These are phyloP conservation scores for Hemerocallis citrina DNA, from an alignment of 106 monocot genomes.

Conservation along the genomic window DNA sequence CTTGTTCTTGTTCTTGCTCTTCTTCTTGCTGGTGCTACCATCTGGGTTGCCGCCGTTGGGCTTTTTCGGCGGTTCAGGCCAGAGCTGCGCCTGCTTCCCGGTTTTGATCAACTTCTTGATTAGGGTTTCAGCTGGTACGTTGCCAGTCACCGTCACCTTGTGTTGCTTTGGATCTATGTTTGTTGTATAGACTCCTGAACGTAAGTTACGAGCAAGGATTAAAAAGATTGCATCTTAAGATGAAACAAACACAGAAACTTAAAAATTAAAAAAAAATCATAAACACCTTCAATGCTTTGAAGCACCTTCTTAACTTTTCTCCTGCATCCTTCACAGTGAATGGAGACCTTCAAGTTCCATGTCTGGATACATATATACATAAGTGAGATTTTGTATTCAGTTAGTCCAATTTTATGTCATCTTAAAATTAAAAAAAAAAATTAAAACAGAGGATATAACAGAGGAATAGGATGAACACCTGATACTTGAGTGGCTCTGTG, in stretches of 20 bases:
- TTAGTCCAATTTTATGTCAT: neutral
- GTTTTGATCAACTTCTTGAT: conserved; percentile 67
- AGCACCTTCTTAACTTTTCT: conserved; percentile 52
- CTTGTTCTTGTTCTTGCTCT: conserved; percentile 16
- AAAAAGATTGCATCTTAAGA: neutral
- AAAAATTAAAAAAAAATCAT: neutral
- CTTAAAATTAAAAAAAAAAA: neutral
- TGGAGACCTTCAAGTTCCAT: conserved; percentile 41
- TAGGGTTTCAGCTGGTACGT: conserved; percentile 51
- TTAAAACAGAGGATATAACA: neutral
- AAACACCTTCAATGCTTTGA: conserved; percentile 35
- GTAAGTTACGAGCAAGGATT: neutral
- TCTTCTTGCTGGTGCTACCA: neutral
- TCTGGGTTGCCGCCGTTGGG: neutral
- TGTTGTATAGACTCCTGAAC: conserved; percentile 65
- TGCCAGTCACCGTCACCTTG: conserved; percentile 76
- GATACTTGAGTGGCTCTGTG: conserved; percentile 33
- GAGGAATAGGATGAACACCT: conserved; percentile 14
- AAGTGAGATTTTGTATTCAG: neutral
- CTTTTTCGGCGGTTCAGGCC: conserved; percentile 37
- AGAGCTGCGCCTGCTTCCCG: conserved; percentile 82
- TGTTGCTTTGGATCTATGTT: conserved; percentile 63
- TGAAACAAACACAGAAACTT: neutral
- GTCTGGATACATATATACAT: conserved; percentile 22
- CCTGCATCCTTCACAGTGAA: conserved; percentile 66